Evolutionary conservation across 805 yeast species (phyloP), one percentile per base, ranked within the genome.

Genomic region (Yarrowia sp.): DNA sequence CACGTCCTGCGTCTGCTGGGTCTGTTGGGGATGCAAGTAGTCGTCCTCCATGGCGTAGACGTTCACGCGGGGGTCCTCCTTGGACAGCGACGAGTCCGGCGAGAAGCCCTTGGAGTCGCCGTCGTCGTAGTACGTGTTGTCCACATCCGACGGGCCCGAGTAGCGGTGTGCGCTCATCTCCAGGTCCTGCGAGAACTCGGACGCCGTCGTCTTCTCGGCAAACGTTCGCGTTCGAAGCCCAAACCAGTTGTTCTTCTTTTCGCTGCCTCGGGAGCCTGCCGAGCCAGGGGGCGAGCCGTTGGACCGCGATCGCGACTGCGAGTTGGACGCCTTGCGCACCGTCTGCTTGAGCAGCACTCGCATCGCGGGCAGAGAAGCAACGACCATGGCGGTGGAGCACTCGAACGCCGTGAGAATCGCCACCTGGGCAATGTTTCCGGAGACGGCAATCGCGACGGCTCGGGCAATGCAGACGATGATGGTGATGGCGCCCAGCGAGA

Each of bases 361-460:
- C 68, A 68, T 39, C 9, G 68, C 64, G 13, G 71, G 71, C 62
- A 68, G 53, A 21, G 66, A 63, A 19, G 69, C 71, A 6, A 68
- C 70, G 6, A 64, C 58, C 63, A 66, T 63, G 12, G 69, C 66
- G 3, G 68, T 68, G 53, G 62, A 66, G 51, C 66, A 65, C 55
- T 68, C 71, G 5, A 67, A 61, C 9, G 70, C 71, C 16, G 69
- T 66, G 16, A 68, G 58, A 32, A 68, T 64, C 14, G 70, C 70
- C 3, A 65, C 61, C 27, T 41, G 49, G 21, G 68, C 47, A 39
- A 67, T 65, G 29, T 59, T 35, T 6, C 67, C 71, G 6, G 67
- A 55, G 3, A 63, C 16, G 14, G 63, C 68, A n/a, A 68, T 44
- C 35, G 66, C 38, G 12, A 64, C 63, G 12, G 66, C 68, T 22